Conservation (phyloP, 2,329 filamentous ascomycete species). For the Fusarium chlamydosporum region DNA sequence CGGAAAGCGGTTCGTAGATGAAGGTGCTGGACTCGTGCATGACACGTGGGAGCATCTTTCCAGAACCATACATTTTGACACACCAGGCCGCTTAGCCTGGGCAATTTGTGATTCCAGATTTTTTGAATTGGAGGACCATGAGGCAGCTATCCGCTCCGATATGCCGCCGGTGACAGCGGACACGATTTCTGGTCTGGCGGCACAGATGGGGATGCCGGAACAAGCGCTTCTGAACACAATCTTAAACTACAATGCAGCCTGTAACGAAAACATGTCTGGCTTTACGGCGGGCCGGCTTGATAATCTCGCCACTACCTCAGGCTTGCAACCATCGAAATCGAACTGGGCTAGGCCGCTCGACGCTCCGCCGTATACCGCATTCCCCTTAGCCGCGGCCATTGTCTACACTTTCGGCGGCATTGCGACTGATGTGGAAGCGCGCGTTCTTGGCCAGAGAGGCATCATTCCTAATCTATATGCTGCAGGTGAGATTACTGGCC, state of each 20-base stretch:
- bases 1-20: constrained; percentile 19
- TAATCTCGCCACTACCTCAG: constrained; percentile 19
- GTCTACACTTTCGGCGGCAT: constrained; percentile 22
- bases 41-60: constrained; percentile 20
- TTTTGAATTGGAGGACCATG: constrained; percentile 16
- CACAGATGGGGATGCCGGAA: constrained; percentile 19
- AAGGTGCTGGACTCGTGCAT: constrained; percentile 21
- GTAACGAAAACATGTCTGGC: constrained; percentile 17
- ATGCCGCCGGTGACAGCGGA: constrained; percentile 20
- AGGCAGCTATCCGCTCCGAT: constrained; percentile 20
- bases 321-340: constrained; percentile 21
- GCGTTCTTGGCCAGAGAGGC: constrained; percentile 19
- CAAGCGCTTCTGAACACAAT: constrained; percentile 17
- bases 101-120: constrained; percentile 23
- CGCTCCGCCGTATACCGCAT: constrained; percentile 20
- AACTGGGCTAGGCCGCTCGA: constrained; percentile 20
- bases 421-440: constrained; percentile 19
- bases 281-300: constrained; percentile 18
- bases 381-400: constrained; percentile 18
- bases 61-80: constrained; percentile 21
- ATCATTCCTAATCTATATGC: constrained; percentile 26
- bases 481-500: constrained; percentile 23
- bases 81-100: constrained; percentile 18
- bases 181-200: constrained; percentile 15
- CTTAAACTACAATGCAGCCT: constrained; percentile 16